Evolutionary conservation across 2,329 filamentous ascomycete genomes (phyloP), one percentile per base, ranked within the genome.

Genomic region (Colletotrichum incanum): DNA sequence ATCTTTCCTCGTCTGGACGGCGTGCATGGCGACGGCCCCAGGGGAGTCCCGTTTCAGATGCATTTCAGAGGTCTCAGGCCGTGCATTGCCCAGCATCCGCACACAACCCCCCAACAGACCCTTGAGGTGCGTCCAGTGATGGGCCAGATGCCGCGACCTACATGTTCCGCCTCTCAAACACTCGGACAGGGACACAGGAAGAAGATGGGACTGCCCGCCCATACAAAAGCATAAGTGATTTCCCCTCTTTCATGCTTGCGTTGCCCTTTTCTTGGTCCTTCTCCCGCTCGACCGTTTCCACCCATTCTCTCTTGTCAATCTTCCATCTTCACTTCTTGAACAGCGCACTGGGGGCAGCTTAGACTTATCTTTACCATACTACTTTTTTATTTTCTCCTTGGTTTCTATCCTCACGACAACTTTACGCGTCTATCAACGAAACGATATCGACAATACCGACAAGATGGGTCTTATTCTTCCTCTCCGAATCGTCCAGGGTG

Each of bases 401-500:
- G 37, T 50, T 16, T 47, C 12, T 45, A 34, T 45, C 41, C 50
- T 41, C 47, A 65, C 66, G 61, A 72, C 14, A 41, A 47, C 26
- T 43, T 43, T 49, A 60, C 39, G 31, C 50, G 34, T 54, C 43
- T 49, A 67, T 65, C 50, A 20, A 58, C 54, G 59, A 65, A 65
- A 65, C 72, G 70, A 74, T 45, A 68, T 69, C 65, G 58, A 60
- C 71, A 64, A 73, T 28, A 41, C 65, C 74, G 71, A 74, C 76
- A 82, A 77, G 54, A 86, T 87, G 84, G 76, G 77, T 71, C 81
- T 86, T 65, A 76, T 85, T 52, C 78, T 86, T 59, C 80, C 81
- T 61, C 77, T 89, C 63, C 84, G 87, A 68, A 81, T 82, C 55
- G 79, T 83, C 50, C 87, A 90, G 79, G 79, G 81, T 50, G 59